Conservation (phyloP, 805 yeast species). For the Saturnispora halmiae region DNA sequence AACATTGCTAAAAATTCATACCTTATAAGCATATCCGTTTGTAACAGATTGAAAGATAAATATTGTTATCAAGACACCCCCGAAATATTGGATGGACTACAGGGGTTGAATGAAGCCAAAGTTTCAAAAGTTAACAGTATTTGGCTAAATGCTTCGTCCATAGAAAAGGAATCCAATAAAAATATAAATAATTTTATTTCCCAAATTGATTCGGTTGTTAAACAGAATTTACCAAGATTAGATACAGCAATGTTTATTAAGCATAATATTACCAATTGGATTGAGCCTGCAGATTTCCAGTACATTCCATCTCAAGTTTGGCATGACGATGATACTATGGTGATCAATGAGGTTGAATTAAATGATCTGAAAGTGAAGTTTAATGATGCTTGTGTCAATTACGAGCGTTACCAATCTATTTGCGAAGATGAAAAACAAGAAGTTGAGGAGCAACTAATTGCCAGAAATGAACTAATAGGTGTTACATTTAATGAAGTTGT, state of each 20-base stretch:
- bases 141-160: constrained; percentile 48
- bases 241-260: constrained; percentile 89
- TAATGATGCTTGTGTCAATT: constrained; percentile 32
- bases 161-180: constrained; percentile 46
- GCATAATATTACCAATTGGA: constrained; percentile 72
- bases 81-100: constrained; percentile 75
- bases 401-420: constrained; percentile 32
- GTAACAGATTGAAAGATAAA: constrained; percentile 88
- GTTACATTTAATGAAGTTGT: constrained; percentile 31
- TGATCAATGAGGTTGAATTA: constrained; percentile 48
- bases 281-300: constrained; percentile 76
- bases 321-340: constrained; percentile 88
- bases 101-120: constrained; percentile 73
- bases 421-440: constrained; percentile 43
- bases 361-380: constrained; percentile 46
- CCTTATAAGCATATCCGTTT: constrained; percentile 68
- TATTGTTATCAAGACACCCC: constrained; percentile 90
- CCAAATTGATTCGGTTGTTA: constrained; percentile 45
- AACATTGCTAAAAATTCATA: constrained; percentile 79
- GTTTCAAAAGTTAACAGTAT: constrained; percentile 63
- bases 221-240: constrained; percentile 59
- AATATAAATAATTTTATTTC: constrained; percentile 38
- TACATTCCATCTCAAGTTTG: constrained; percentile 87
- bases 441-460: constrained; percentile 33
- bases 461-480: constrained; percentile 29